Evolutionary conservation across 148 eudicot species (phyloP), one percentile per base, ranked within the genome.

Genomic region (Nepenthes mirabilis): DNA sequence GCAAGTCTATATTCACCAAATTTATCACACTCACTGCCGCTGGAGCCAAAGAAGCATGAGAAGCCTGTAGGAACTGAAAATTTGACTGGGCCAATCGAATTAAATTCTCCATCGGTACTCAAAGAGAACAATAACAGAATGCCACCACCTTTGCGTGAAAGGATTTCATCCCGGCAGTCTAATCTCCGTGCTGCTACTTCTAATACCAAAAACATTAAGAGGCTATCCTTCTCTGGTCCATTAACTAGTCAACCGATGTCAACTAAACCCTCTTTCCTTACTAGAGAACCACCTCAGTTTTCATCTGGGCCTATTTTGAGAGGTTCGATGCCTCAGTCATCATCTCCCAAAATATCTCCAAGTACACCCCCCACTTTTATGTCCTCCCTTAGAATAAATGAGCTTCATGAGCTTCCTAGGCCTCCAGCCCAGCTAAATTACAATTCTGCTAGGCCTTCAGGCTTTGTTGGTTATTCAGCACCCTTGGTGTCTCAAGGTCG

Each of bases 391-490:
- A 82, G 73, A 72, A 91, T 91, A 65, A 91, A 77, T 65, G 97
- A 91, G 70, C 97, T 91, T 53, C 97, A 91, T 66, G 95, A 91
- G 79, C 97, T 91, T 66, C 97, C 97, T 5, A 88, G 90, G 63
- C 97, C 95, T 35, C 95, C 97, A 9, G 52, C 75, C 34, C 75
- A 69, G 63, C 54, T 66, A 13, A 47, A 37, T 47, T 37, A 70
- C 63, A 37, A 33, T 11, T 45, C 76, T 60, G 61, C 68, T 14
- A 80, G 77, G 37, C 71, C 76, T 57, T 45, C 81, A 54, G 67
- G 72, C 55, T 69, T 62, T 60, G 55, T 77, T 61, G 80, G 82
- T 60, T 74, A 67, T 76, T 89, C 94, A 9, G 90, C 84, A 12
- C 94, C 94, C 14, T 77, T 90, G 75, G 62, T 73, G 52, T 75